phyloP scores from a whole-genome alignment of 257 asterid genomes.

The Pogostemon cablin region DNA sequence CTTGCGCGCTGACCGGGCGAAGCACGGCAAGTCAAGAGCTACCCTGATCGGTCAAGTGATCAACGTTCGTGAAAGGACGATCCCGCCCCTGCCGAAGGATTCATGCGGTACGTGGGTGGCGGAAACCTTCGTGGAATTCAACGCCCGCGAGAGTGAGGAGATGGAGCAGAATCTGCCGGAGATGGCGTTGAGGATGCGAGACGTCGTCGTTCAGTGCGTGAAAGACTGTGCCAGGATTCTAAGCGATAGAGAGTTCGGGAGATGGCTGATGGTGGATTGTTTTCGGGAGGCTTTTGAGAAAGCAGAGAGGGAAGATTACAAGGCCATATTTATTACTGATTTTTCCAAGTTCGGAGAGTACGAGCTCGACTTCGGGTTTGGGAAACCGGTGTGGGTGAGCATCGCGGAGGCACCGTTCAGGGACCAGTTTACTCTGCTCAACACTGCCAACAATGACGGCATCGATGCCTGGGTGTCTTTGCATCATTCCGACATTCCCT shows the following conservation, averaged over 20 bases:
- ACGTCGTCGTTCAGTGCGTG: not conserved
- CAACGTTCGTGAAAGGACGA: not conserved
- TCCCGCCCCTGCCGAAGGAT: not conserved
- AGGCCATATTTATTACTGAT: no score
- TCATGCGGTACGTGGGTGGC: not conserved
- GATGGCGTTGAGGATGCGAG: not conserved
- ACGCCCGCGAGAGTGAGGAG: not conserved
- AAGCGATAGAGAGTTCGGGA: not conserved
- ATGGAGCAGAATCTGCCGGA: not conserved
- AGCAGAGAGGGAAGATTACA: no score
- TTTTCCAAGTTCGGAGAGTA: not conserved
- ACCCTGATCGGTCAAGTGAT: not conserved
- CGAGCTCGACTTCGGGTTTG: not conserved
- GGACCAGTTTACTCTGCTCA: not conserved
- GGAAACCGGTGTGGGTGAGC: constrained; percentile 19
- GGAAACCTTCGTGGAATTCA: not conserved
- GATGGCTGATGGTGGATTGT: not conserved
- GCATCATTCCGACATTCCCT: not conserved
- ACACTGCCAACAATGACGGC: not conserved
- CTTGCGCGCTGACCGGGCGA: no score
- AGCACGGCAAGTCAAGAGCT: no score
- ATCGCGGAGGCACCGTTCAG: not conserved
- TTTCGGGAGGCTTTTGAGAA: no score
- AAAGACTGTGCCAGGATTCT: not conserved
- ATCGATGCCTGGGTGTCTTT: constrained; percentile 22